Evolutionary conservation across 2,329 filamentous ascomycete species (phyloP).

Genomic region (Aspergillus sp.): DNA sequence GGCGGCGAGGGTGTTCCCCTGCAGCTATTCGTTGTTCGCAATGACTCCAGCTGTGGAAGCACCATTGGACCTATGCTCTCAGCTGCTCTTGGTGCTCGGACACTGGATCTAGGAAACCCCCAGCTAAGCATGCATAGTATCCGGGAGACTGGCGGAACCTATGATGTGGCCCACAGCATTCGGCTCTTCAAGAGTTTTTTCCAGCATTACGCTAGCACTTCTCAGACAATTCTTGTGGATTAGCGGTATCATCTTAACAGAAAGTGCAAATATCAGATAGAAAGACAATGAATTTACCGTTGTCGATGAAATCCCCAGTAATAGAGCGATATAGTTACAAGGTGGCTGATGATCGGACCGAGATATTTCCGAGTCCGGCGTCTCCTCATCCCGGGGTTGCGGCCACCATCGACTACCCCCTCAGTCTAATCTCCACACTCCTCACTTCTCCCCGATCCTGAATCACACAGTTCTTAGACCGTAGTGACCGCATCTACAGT

Average conservation of each 20-base stretch:
- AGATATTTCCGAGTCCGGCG: conserved; percentile 7
- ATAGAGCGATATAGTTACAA: not conserved
- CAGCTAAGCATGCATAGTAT: conserved; percentile 98
- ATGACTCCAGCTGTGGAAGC: conserved; percentile 90
- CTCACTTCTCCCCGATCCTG: not conserved
- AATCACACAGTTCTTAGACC: not conserved
- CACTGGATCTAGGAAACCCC: conserved; percentile 88
- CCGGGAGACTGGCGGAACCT: conserved; percentile 83
- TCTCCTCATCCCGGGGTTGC: not conserved
- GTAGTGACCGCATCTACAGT: not conserved
- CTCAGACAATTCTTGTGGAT: conserved; percentile 81
- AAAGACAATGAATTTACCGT: not conserved
- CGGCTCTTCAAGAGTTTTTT: conserved; percentile 88
- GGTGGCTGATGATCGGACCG: not conserved
- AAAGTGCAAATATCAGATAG: not conserved
- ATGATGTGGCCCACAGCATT: conserved; percentile 84
- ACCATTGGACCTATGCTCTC: conserved; percentile 98
- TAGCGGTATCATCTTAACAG: conserved; percentile 38
- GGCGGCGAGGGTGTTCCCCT: conserved; percentile 74
- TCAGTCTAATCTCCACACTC: not conserved
- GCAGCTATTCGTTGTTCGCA: conserved; percentile 93
- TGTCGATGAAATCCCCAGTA: not conserved
- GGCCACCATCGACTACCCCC: conserved; percentile 1
- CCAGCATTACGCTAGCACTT: conserved; percentile 75
- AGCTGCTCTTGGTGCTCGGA: conserved; percentile 80